Evolutionary conservation across 139 green algal species (phyloP).

Genomic region (Prasinococcaceae sp.): DNA sequence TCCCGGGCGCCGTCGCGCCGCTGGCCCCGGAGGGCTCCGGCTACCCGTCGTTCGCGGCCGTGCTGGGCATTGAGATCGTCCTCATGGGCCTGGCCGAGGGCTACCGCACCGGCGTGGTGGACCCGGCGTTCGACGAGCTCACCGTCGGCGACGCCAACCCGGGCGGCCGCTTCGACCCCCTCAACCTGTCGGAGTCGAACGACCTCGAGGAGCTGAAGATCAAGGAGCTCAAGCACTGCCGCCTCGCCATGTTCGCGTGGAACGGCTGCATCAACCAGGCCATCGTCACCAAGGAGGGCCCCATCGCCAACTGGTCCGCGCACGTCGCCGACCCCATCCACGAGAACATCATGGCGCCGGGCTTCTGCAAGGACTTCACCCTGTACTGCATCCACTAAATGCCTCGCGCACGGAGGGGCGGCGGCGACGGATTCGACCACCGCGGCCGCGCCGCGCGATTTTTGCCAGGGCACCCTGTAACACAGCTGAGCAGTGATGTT

Average conservation of each 20-base stretch:
- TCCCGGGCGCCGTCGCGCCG: constrained; percentile 15
- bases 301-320: constrained; percentile 8
- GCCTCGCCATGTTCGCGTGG: constrained; percentile 76
- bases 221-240: constrained; percentile 89
- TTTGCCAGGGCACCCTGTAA: too few species aligned
- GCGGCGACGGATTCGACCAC: too few species aligned
- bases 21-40: constrained; percentile 15
- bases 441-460: too few species aligned
- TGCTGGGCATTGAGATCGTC: constrained; percentile 11
- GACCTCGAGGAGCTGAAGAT: constrained; percentile 47
- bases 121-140: constrained; percentile 10
- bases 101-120: constrained; percentile 12
- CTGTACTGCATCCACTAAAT: neutral
- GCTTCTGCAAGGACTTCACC: neutral
- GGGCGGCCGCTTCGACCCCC: constrained; percentile 22
- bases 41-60: constrained; percentile 13
- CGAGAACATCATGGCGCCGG: neutral
- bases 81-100: constrained; percentile 12
- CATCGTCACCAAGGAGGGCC: constrained; percentile 18
- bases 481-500: too few species aligned
- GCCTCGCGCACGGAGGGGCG: too few species aligned
- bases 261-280: constrained; percentile 37
- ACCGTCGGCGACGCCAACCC: constrained; percentile 15
- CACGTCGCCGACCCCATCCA: constrained; percentile 9
- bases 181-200: constrained; percentile 16